Conservation (phyloP, 2,329 filamentous ascomycete species). For the Alternaria metachromatica region DNA sequence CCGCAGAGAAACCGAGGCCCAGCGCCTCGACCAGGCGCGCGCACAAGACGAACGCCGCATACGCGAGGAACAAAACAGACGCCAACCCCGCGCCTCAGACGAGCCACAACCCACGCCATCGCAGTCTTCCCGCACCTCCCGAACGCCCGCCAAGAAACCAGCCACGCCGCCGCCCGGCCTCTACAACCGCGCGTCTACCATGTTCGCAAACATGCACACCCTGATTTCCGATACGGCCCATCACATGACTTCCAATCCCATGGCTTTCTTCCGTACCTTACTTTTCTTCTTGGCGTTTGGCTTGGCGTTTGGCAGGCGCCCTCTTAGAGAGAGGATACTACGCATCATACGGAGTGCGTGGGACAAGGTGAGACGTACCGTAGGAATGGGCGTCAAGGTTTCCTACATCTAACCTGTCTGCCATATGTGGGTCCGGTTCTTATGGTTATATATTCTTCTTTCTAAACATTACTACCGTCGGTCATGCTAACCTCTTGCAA, state of each 20-base stretch:
- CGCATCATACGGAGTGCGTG: conserved; percentile 73
- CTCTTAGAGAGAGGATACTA: conserved; percentile 76
- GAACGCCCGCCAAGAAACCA: conserved; percentile 41
- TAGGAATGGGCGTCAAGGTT: conserved; percentile 97
- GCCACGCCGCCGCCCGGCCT: conserved; percentile 45
- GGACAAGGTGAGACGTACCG: conserved; percentile 82
- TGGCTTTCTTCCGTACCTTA: conserved; percentile 67
- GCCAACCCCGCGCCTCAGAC: conserved; percentile 42
- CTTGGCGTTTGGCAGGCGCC: conserved; percentile 75
- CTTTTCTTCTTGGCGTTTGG: conserved; percentile 82
- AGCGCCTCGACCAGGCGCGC: conserved; percentile 49
- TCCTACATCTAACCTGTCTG: conserved; percentile 76
- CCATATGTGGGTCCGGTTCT: not conserved
- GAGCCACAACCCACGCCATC: conserved; percentile 37
- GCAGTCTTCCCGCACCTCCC: conserved; percentile 33
- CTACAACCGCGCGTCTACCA: conserved; percentile 52
- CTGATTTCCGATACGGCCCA: conserved; percentile 59
- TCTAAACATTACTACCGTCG: not conserved
- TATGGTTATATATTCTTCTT: conserved; percentile 1
- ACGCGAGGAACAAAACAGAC: conserved; percentile 47
- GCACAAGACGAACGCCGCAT: conserved; percentile 51
- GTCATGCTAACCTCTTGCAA: not conserved
- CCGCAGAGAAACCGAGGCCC: conserved; percentile 51
- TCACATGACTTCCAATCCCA: conserved; percentile 61
- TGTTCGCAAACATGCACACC: conserved; percentile 57